Evolutionary conservation across 1,139 yeast species (phyloP).

Genomic region (Starmera stellimalicola): DNA sequence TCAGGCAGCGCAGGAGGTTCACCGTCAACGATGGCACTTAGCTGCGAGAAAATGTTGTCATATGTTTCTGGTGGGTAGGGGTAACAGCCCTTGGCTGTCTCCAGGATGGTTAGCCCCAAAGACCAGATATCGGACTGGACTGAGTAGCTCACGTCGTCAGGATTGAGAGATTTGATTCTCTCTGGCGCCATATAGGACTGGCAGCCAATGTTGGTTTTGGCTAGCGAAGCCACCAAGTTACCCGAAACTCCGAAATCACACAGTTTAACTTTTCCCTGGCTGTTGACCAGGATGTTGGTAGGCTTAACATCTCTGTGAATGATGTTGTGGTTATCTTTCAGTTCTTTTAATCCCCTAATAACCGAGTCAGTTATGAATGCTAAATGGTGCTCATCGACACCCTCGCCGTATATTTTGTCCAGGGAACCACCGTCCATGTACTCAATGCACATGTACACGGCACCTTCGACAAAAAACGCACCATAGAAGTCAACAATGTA

Average conservation of each 20-base stretch:
- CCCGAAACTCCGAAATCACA: slow-evolving; percentile 98
- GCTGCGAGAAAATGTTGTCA: slow-evolving; percentile 81
- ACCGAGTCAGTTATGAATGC: slow-evolving; percentile 80
- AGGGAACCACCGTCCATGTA: slow-evolving; percentile 97
- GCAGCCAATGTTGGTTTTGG: slow-evolving; percentile 95
- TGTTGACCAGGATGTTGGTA: slow-evolving; percentile 77
- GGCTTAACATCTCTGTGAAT: slow-evolving; percentile 98
- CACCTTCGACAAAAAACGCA: slow-evolving; percentile 95
- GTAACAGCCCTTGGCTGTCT: slow-evolving; percentile 82
- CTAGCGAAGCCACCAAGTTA: slow-evolving; percentile 88
- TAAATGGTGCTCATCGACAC: slow-evolving; percentile 72
- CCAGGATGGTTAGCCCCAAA: slow-evolving; percentile 78
- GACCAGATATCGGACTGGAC: slow-evolving; percentile 98
- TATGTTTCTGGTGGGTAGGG: slow-evolving; percentile 96
- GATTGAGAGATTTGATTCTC: slow-evolving; percentile 59
- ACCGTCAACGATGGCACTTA: slow-evolving; percentile 94
- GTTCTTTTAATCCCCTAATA: slow-evolving; percentile 70
- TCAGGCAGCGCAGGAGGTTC: slow-evolving; percentile 75
- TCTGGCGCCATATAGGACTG: slow-evolving; percentile 99
- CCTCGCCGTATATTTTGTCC: slow-evolving; percentile 76
- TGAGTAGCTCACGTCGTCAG: slow-evolving; percentile 74
- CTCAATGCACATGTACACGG: slow-evolving; percentile 97
- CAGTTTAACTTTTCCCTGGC: slow-evolving; percentile 76
- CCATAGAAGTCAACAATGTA: slow-evolving; percentile 94
- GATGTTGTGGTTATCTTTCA: slow-evolving; percentile 83